Conservation (phyloP, 352 stramenopile species). For the Pythium volutum region DNA sequence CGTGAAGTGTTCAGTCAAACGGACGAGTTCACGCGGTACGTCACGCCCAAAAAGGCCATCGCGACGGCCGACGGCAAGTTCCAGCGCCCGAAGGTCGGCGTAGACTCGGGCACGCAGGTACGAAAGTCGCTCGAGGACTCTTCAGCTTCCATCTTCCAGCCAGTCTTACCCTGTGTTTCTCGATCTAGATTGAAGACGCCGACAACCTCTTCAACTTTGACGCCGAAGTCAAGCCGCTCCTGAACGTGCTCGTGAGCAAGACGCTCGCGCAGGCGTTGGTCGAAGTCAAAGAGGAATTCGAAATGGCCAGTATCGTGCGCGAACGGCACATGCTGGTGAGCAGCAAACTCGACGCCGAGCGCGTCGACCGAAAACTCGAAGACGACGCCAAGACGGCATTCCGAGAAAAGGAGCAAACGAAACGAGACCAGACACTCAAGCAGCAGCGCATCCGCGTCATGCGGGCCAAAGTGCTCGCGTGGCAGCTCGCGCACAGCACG, state of each 20-base stretch:
- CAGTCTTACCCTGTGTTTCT: neutral
- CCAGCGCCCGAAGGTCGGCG: slow-evolving; percentile 61
- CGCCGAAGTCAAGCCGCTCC: slow-evolving; percentile 63
- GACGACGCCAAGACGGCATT: slow-evolving; percentile 48
- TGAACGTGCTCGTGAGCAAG: slow-evolving; percentile 80
- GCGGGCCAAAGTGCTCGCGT: slow-evolving; percentile 55
- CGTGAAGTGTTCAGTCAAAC: slow-evolving; percentile 62
- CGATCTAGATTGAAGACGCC: slow-evolving; percentile 57
- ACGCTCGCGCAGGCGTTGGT: slow-evolving; percentile 72
- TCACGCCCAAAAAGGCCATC: slow-evolving; percentile 31
- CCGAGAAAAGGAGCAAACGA: slow-evolving; percentile 45
- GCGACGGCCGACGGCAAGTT: slow-evolving; percentile 46
- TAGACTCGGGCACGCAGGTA: slow-evolving; percentile 73
- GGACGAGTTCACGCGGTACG: slow-evolving; percentile 53
- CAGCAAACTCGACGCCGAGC: slow-evolving; percentile 40
- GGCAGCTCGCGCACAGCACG: slow-evolving; percentile 44
- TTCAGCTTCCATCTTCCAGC: too few relatives aligned
- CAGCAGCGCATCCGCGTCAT: slow-evolving; percentile 38
- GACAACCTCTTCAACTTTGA: slow-evolving; percentile 84
- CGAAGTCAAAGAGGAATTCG: slow-evolving; percentile 76
- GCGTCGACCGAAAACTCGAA: slow-evolving; percentile 48
- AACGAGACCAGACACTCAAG: slow-evolving; percentile 42
- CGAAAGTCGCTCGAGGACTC: neutral
- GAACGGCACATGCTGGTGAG: slow-evolving; percentile 40
- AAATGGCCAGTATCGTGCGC: slow-evolving; percentile 46